A percentile compares a stretch with the other conserved stretches of the same genome.
Evolutionary conservation across 345 rosid species (phyloP).

Genomic region (Bruguiera sexangula): DNA sequence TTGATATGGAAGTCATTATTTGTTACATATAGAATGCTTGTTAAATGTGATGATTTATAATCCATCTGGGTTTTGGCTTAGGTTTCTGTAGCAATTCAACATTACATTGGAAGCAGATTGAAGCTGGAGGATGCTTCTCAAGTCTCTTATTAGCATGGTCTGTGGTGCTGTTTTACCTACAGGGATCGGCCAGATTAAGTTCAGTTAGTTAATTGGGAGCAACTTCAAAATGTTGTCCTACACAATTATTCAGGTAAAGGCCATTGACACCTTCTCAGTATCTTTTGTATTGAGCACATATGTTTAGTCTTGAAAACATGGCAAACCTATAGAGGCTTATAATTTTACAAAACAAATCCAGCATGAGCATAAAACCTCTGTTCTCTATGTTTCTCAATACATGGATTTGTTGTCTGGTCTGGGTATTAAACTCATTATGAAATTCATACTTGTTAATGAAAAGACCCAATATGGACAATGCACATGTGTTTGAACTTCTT

Average conservation of each 20-base stretch:
- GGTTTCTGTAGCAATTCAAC: slow-evolving; percentile 4
- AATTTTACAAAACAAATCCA: background rate
- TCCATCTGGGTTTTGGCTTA: background rate
- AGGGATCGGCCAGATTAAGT: background rate
- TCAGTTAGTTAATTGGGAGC: background rate
- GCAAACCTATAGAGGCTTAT: background rate
- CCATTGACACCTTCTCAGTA: background rate
- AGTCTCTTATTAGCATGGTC: slow-evolving; percentile 6
- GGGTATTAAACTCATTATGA: background rate
- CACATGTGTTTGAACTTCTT: background rate
- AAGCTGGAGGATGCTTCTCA: background rate
- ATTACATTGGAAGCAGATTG: background rate
- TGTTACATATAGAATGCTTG: background rate
- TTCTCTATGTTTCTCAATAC: background rate
- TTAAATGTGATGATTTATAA: slow-evolving; percentile 1
- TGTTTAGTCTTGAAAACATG: background rate
- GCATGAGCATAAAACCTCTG: background rate
- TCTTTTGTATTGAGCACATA: background rate
- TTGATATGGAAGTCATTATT: background rate
- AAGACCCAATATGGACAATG: background rate
- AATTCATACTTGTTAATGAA: no score
- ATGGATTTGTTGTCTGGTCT: background rate
- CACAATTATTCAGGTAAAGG: slow-evolving; percentile 13
- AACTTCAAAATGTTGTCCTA: background rate
- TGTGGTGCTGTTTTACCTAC: background rate